Conservation (phyloP, 768 basidiomycete genomes). For the Panaeolus papilionaceus region DNA sequence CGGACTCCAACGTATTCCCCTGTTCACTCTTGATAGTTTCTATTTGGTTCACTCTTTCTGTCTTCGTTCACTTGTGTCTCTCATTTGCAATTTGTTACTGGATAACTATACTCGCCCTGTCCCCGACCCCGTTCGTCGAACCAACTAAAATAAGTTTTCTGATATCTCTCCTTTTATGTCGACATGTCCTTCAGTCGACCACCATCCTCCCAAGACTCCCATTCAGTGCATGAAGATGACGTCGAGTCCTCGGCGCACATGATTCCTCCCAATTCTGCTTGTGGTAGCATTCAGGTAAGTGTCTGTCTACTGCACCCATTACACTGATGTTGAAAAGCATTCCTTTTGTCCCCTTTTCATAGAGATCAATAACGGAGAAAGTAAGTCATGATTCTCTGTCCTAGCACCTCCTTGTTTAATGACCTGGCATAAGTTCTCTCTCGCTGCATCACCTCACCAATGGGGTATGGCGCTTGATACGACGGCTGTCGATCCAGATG, state of each 20-base stretch:
- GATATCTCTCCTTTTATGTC: neutral
- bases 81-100: conserved; percentile 3
- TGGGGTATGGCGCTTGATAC: conserved; percentile 52
- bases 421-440: conserved; percentile 39
- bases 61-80: neutral
- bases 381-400: conserved; percentile 21
- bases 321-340: neutral
- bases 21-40: neutral
- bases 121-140: neutral
- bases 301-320: neutral
- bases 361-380: conserved; percentile 37
- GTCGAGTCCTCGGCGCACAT: neutral
- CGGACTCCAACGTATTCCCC: neutral
- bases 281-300: conserved; percentile 4
- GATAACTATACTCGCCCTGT: neutral
- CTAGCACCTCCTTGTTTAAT: neutral
- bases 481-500: conserved; percentile 61
- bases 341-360: neutral
- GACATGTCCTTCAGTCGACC: neutral
- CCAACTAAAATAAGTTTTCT: neutral
- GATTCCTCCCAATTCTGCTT: neutral
- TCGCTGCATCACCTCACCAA: conserved; percentile 53
- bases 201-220: neutral
- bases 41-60: neutral
- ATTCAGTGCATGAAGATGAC: neutral